Percentiles rank a stretch among this genome's conserved stretches.
Conservation (phyloP, 2,329 filamentous ascomycete genomes). For the Sarocladium oryzae region DNA sequence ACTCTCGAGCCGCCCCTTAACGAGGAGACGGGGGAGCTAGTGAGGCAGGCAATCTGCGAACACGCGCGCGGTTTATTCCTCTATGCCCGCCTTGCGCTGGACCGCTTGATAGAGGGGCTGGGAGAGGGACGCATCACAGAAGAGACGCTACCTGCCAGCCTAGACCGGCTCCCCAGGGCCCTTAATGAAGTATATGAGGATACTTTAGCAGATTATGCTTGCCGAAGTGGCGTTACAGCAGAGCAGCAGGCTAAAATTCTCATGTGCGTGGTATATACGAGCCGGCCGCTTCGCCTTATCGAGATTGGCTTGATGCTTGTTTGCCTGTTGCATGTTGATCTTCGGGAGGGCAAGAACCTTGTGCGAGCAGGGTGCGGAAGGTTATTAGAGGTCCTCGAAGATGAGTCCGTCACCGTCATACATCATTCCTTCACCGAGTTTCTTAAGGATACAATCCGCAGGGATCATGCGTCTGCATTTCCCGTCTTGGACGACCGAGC, state of each 20-base stretch:
- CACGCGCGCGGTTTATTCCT: conserved; percentile 37
- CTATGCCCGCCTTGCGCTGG: conserved; percentile 36
- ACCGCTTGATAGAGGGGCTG: conserved; percentile 17
- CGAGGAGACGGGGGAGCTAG: conserved; percentile 11
- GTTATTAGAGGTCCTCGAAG: conserved; percentile 36
- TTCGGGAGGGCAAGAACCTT: conserved; percentile 28
- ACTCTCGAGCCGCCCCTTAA: not conserved
- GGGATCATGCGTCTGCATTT: no score
- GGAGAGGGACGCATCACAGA: no score
- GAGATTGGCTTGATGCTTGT: no score
- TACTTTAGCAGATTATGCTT: conserved; percentile 10
- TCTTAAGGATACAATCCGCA: no score
- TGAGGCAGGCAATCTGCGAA: conserved; percentile 25
- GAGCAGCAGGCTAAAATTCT: conserved; percentile 31
- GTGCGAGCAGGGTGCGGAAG: conserved; percentile 33
- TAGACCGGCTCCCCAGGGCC: not conserved
- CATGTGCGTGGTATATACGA: conserved; percentile 33
- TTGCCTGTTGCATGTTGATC: conserved; percentile 20
- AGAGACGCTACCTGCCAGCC: no score
- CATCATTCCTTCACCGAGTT: conserved; percentile 44
- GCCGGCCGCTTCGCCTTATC: conserved; percentile 32
- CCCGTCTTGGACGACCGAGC: no score
- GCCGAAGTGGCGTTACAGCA: conserved; percentile 21
- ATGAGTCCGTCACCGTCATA: conserved; percentile 37
- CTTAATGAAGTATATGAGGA: conserved; percentile 12